Base-by-base conservation (phyloP, 2,329 filamentous ascomycete species). In the Pyrenochaeta sp. region DNA sequence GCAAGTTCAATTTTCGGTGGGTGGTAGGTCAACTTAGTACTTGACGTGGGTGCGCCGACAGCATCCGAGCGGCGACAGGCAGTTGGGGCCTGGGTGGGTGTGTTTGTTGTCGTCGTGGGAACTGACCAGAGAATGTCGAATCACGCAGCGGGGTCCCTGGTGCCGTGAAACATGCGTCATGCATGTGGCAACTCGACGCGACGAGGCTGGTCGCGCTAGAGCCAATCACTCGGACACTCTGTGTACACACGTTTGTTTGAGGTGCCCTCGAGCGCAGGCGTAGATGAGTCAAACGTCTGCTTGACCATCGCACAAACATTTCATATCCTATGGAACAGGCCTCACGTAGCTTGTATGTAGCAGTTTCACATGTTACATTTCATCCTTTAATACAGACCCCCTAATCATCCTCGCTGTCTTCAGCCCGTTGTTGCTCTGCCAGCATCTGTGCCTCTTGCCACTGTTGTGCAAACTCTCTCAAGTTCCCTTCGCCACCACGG, bases 401-500 rank as follows among this genome's bases (percentile, higher is more conserved):
- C 48, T 65, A 68, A 19, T 69, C 67, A n/a, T 65, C 60, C 11
- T 63, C 65, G 27, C 67, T 70, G 38, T 72, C 72, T 35, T 72
- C 69, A 11, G 68, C 65, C 42, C 63, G 59, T 47, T 72, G 70
- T 42, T 71, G 59, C 55, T 74, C 72, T 13, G 71, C 74, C 15
- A 78, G 56, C 31, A 72, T 68, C 45, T 69, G 65, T 3, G 66
- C 68, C 49, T 77, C 72, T 54, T 77, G 69, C 77, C 77, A 79
- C 52, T 78, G 73, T 41, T 69, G 66, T 4, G 76, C 75, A 59
- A 79, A 78, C 72, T 96, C 91, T 48, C 86, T 81, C 75, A 97
- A 80, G 0, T 87, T 88, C 3, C 88, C 89, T 41, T 89, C 84
- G 1, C 75, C 77, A 13, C 78, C 76, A 21, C 68, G 73, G 20